Base-by-base conservation (phyloP, 257 asterid species). In the Solanum paucissectum region DNA sequence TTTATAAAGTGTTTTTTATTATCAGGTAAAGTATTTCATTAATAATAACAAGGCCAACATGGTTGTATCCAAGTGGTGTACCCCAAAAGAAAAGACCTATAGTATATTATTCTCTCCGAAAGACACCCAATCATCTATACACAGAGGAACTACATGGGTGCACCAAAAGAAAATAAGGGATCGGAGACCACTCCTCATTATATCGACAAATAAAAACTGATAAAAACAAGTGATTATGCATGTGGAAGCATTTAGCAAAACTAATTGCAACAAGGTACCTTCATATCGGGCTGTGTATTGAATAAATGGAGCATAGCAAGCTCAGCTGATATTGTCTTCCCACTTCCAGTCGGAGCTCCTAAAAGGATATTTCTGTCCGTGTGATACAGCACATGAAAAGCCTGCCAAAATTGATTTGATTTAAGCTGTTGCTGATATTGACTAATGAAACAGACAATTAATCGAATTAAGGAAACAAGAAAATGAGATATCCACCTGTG, bases 291-390 rank as follows among this genome's bases (percentile, higher is more conserved):
- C 91, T 95, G 98, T 85, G 98, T 92, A 83, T 92, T 93, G 86
- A 95, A 95, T 79, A 97, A 92, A 92, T 95, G 98, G 77, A 97
- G 98, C 98, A 97, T 95, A 87, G 99, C 98, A 93, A 97, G 98
- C 94, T 97, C 99, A 68, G 99, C 99, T 71, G 99, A 95, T 90
- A 97, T 97, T 34, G 99, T 97, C 93, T 95, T 97, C 86, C 99
- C 99, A 94, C 99, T 97, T 87, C 99, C 99, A 58, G 98, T 97
- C 5, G 99, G 99, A 90, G 99, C 98, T 91, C 99, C 99, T 73
- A 95, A 93, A 86, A 97, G 99, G 90, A 95, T 97, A 94, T 95
- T 97, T 87, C 96, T 95, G 90, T 94, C 95, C 25, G 98, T 92
- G 91, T 97, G 99, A 92, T 95, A 97, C 32, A 95, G 94, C 90